A percentile compares a stretch with the other conserved stretches of the same genome.
Evolutionary conservation across 495 filamentous ascomycete genomes (phyloP).

Genomic region (Talaromyces adpressus): DNA sequence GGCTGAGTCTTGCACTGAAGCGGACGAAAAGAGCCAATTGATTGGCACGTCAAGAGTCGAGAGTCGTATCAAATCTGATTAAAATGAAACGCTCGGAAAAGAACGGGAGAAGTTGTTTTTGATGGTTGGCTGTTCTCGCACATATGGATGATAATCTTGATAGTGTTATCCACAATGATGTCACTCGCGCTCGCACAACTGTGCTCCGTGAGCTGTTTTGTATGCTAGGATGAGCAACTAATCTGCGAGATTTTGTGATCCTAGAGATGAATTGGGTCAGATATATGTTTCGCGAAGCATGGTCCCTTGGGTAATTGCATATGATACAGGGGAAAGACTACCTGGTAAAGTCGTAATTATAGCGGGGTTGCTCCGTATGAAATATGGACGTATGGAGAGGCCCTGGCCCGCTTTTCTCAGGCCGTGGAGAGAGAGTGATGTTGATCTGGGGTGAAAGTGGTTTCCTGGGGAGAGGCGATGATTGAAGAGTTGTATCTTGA

Average conservation of each 20-base stretch:
- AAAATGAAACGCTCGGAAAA: neutral
- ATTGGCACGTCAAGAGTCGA: neutral
- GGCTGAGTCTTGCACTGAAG: neutral
- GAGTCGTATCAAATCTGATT: neutral
- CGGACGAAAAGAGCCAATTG: neutral
- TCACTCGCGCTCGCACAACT: neutral
- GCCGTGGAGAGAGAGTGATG: neutral
- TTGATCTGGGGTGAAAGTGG: neutral
- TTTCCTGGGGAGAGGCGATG: neutral
- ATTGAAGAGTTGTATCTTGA: neutral
- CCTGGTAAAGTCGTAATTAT: neutral
- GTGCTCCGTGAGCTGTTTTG: neutral
- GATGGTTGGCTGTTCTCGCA: neutral
- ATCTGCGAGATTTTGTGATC: neutral
- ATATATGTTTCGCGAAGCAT: neutral
- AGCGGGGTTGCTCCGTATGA: neutral
- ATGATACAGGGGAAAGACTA: neutral
- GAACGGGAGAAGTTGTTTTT: neutral
- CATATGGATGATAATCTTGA: neutral
- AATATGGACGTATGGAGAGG: neutral
- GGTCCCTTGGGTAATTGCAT: neutral
- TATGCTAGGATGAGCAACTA: neutral
- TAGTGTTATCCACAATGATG: neutral
- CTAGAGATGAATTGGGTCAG: neutral
- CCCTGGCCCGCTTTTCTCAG: neutral